Evolutionary conservation across 2,329 filamentous ascomycete genomes (phyloP), one percentile per base, ranked within the genome.

Genomic region (Penicillium paneum): DNA sequence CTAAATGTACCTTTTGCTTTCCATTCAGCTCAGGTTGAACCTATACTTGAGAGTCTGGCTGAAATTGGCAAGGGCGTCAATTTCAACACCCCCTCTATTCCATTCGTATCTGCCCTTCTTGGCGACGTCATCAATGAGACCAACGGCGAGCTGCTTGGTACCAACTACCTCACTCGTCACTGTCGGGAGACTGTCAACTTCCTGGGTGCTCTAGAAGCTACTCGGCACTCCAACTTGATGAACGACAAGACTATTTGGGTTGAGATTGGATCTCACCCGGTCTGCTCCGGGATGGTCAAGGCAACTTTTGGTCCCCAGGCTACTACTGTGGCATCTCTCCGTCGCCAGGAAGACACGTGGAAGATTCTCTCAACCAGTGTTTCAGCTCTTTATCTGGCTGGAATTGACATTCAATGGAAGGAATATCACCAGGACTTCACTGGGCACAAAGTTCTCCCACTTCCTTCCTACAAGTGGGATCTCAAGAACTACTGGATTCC

Each of bases 171-270:
- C 32, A 68, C 67, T 21, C 65, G 69, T 11, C 72, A 76, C 54
- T 74, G 72, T 49, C 71, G 79, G 17, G 73, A 76, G 58, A 68
- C 75, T 3, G 79, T 81, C 40, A 74, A 78, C 59, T 79, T 80
- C 62, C 63, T 76, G 5, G 71, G 67, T 44, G 77, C 72, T 17
- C 56, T 80, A 3, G 68, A 74, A 35, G 69, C 73, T 8, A 76
- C 71, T 5, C 64, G 69, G 32, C 68, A 70, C 8, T 57, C 61
- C 3, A 67, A 65, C 58, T 70, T 82, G 21, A 85, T 88, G 53
- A 81, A 86, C 58, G 84, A 86, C 61, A 86, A 87, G 75, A 88
- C 86, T 13, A 78, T 87, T 21, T 90, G 85, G 84, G 76, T 91
- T 54, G 88, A 91, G 81, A 64, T 81, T 53, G 79, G 79, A 7